These are phyloP conservation scores for Lantana camara DNA, from an alignment of 257 asterid genomes.

Conservation along the genomic window DNA sequence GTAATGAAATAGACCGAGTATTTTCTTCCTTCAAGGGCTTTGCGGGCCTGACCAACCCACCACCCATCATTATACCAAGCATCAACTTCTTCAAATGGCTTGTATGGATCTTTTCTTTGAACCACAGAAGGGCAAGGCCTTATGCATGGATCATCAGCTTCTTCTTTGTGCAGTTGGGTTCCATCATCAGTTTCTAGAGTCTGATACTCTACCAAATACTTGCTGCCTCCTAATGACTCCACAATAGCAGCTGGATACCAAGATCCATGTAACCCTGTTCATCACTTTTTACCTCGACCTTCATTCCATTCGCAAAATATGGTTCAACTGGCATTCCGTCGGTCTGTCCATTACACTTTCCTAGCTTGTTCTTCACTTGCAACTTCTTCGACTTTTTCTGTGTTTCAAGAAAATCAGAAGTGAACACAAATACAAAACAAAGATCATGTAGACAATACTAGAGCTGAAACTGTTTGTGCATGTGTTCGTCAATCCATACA, in stretches of 20 bases:
- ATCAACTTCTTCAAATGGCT: conserved; percentile 50
- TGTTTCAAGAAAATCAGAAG: conserved; percentile 23
- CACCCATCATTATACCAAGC: conserved; percentile 63
- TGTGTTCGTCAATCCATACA: too few relatives aligned
- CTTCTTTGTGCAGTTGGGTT: conserved; percentile 42
- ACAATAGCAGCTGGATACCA: conserved; percentile 59
- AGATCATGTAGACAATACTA: not conserved
- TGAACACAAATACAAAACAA: not conserved
- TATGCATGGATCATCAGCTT: conserved; percentile 44
- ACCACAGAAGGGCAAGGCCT: conserved; percentile 53
- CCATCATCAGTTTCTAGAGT: conserved; percentile 45
- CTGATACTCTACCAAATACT: conserved; percentile 48
- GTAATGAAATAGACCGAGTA: conserved; percentile 41
- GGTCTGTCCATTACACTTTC: conserved; percentile 26
- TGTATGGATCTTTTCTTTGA: conserved; percentile 37
- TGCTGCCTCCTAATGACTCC: conserved; percentile 31
- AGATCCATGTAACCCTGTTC: conserved; percentile 43
- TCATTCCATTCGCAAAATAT: conserved; percentile 36
- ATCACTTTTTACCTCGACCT: conserved; percentile 55
- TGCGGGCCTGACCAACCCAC: conserved; percentile 52
- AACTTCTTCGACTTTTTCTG: conserved; percentile 51
- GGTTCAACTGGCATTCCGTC: conserved; percentile 26
- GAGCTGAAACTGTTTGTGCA: too few relatives aligned
- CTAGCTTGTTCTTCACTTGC: conserved; percentile 38
- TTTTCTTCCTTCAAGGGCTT: conserved; percentile 36